Conservation (phyloP, 2,329 filamentous ascomycete genomes). For the Xylaria sp. region DNA sequence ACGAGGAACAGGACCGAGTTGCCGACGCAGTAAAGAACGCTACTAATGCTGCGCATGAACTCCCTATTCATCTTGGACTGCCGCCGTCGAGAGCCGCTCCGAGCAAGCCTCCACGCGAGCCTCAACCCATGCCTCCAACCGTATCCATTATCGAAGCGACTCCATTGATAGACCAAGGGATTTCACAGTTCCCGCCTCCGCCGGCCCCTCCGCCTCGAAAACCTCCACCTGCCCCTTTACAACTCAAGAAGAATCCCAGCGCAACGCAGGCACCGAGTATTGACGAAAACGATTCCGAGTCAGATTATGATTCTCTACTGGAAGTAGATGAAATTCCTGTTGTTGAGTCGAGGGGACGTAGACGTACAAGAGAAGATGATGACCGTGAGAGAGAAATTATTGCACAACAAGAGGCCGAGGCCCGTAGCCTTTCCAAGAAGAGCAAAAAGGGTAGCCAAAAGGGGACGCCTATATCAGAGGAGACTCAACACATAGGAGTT, state of each 20-base stretch:
- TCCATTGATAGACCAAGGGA: slow-evolving; percentile 57
- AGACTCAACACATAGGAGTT: slow-evolving; percentile 46
- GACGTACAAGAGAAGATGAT: slow-evolving; percentile 89
- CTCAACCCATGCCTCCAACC: slow-evolving; percentile 63
- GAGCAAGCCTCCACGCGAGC: slow-evolving; percentile 62
- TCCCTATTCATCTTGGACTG: slow-evolving; percentile 63
- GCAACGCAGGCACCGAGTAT: slow-evolving; percentile 45
- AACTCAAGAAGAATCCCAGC: slow-evolving; percentile 66
- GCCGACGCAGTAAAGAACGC: slow-evolving; percentile 60
- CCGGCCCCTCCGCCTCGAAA: slow-evolving; percentile 76
- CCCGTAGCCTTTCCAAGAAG: slow-evolving; percentile 79
- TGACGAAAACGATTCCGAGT: slow-evolving; percentile 73
- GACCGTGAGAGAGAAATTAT: slow-evolving; percentile 79
- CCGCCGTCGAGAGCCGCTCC: slow-evolving; percentile 68
- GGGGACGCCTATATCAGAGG: slow-evolving; percentile 56
- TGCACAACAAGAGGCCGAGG: slow-evolving; percentile 74
- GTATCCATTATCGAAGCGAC: slow-evolving; percentile 58
- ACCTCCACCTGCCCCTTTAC: slow-evolving; percentile 84
- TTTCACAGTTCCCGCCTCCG: slow-evolving; percentile 63
- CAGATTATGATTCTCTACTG: slow-evolving; percentile 83
- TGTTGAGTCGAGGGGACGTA: slow-evolving; percentile 74
- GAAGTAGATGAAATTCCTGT: slow-evolving; percentile 72
- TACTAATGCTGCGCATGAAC: slow-evolving; percentile 57
- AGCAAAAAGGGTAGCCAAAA: slow-evolving; percentile 67
- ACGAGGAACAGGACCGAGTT: slow-evolving; percentile 63